Evolutionary conservation across 176 grass and related monocot genomes (phyloP), one percentile per base, ranked within the genome.

Genomic region (barley (Hordeum vulgare)): DNA sequence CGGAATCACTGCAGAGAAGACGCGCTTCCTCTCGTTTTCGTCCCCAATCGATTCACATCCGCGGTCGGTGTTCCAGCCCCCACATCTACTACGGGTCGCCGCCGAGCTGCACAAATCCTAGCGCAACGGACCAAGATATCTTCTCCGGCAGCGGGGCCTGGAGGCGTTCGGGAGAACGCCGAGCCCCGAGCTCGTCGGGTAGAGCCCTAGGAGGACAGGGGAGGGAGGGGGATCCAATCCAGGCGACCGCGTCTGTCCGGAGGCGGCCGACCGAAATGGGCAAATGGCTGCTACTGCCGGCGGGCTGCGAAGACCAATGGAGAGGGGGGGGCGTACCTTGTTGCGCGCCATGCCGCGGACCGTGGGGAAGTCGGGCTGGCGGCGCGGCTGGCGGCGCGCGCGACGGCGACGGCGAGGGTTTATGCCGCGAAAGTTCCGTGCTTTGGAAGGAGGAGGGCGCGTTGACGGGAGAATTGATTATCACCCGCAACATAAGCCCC

Each of bases 341-440:
- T 85, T 85, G 37, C 82, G 87, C 62, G 87, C 77, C 87, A 89
- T 85, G 37, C 27, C n/a, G 76, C 54, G 53, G 28, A 28, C 45
- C 26, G 63, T 56, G 53, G 53, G 53, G 2, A 56, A 56, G 21
- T 0, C 3, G 20, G 17, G 18, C 53, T 21, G 2, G 18, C 53
- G 53, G 53, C 53, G 53, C 18, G 53, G 53, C 53, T 7, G 53
- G 53, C 18, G 47, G 47, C 47, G 47, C 47, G 47, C 7, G 47
- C 47, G 51, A 9, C 51, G 51, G 20, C 53, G 53, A 56, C 53
- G 53, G 18, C 41, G 41, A 44, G 41, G 40, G 41, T 53, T 47
- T 14, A 14, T 15, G 44, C 12, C 13, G 44, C 44, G 4, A 49
- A 1, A 49, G 47, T 2, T 18, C 47, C 47, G 15, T 51, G 47